Evolutionary conservation across 116 monocot genomes (phyloP), one percentile per base, ranked within the genome.

Genomic region (Trichopus zeylanicus): DNA sequence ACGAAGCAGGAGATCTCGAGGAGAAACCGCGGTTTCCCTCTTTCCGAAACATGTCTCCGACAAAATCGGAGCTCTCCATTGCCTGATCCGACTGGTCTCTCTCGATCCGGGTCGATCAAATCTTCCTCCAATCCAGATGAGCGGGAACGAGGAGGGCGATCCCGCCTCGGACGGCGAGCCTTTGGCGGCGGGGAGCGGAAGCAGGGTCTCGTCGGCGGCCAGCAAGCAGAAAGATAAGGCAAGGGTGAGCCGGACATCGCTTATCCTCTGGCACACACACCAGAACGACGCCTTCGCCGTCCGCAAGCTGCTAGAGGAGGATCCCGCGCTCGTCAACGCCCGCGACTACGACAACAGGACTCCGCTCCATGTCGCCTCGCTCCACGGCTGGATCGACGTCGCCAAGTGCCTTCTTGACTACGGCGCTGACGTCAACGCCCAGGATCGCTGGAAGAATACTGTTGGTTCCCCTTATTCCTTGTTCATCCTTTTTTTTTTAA

Each of bases 401-500:
- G 91, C 91, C 39, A 77, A 66, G 53, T 87, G 79, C 56, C 78
- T 98, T 58, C 73, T 98, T 26, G 84, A 81, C 13, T 73, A 59
- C 70, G 73, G 75, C 19, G 97, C 97, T 47, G 91, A 87, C 49
- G 85, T 98, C 75, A 91, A 98, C 65, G 91, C 97, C 25, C 84
- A 88, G 70, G 97, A 98, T 46, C 91, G 97, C 2, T 98, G 97
- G 97, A 84, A 78, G 73, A 98, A 98, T 53, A 98, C 97, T 60
- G 97, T 98, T 30, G 27, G 12, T 2, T 16, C 34, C 29, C 9
- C 8, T 51, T 25, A 6, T 1, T 22, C 5, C 20, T 51, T 20
- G 3, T 28, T 31, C 0, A 11, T 7, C 29, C 13, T 16, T 42
- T 18, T 56, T 30, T 5, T 15, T 31, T 28, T 56, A n/a, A 1